Evolutionary conservation across 1,284 basidiomycete species (phyloP).

Genomic region (Hortiboletus rubellus): DNA sequence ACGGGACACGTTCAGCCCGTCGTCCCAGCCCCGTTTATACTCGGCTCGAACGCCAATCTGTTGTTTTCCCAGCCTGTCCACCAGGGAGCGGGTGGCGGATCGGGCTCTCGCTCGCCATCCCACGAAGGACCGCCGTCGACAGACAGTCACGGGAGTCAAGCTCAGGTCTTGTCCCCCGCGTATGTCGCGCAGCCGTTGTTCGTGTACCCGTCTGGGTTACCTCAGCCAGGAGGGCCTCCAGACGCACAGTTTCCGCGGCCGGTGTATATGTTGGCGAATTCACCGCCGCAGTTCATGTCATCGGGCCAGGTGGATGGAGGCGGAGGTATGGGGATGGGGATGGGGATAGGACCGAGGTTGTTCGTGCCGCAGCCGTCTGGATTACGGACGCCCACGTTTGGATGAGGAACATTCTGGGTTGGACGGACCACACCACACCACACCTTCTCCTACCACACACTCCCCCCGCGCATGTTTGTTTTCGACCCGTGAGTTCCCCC

Average conservation of each 20-base stretch:
- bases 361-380: conserved; percentile 31
- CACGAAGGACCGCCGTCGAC: background rate
- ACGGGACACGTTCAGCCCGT: conserved; percentile 6
- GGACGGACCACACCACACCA: background rate
- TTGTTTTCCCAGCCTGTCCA: conserved; percentile 27
- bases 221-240: conserved; percentile 29
- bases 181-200: too few species aligned
- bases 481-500: background rate
- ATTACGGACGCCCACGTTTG: conserved; percentile 29
- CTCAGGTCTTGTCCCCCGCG: too few species aligned
- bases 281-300: conserved; percentile 27
- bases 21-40: conserved; percentile 29
- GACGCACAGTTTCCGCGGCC: conserved; percentile 27
- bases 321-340: background rate
- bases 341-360: conserved; percentile 13
- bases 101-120: conserved; percentile 31
- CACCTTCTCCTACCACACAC: too few species aligned
- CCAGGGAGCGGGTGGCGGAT: conserved; percentile 17
- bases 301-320: conserved; percentile 22
- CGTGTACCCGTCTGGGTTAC: background rate
- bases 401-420: conserved; percentile 1
- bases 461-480: background rate
- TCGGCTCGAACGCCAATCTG: conserved; percentile 34
- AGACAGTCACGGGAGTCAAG: too few species aligned
- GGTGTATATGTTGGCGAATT: conserved; percentile 34